Conservation (phyloP, 2,329 filamentous ascomycete genomes). For the Pezicula radicicola region DNA sequence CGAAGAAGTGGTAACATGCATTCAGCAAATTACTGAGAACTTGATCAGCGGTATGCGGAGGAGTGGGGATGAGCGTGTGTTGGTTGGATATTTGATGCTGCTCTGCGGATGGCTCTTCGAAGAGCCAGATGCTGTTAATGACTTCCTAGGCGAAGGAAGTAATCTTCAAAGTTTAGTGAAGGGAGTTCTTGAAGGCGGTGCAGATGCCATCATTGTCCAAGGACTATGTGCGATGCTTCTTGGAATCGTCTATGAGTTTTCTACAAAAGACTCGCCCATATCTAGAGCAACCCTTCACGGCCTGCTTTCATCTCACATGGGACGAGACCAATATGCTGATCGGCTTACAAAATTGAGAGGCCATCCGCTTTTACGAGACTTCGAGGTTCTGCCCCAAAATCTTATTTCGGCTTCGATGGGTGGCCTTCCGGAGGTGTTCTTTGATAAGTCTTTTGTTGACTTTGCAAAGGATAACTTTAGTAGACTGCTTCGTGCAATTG, state of each 20-base stretch:
- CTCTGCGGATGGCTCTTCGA: constrained; percentile 90
- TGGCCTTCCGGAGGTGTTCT: constrained; percentile 75
- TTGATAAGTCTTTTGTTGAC: constrained; percentile 83
- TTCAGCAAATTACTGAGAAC: constrained; percentile 84
- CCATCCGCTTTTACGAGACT: constrained; percentile 79
- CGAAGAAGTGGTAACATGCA: constrained; percentile 92
- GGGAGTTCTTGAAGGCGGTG: constrained; percentile 55
- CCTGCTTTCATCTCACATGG: constrained; percentile 72
- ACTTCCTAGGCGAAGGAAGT: constrained; percentile 88
- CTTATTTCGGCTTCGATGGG: constrained; percentile 47
- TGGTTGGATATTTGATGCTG: constrained; percentile 85
- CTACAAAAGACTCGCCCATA: constrained; percentile 93
- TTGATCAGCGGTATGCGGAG: constrained; percentile 77
- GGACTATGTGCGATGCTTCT: constrained; percentile 83
- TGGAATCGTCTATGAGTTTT: constrained; percentile 93
- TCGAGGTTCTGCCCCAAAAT: constrained; percentile 79
- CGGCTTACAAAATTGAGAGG: constrained; percentile 74
- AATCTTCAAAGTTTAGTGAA: constrained; percentile 86
- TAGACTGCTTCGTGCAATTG: constrained; percentile 77
- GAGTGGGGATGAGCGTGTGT: constrained; percentile 73
- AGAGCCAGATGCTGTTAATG: constrained; percentile 85
- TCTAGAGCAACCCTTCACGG: constrained; percentile 77
- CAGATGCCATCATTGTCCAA: constrained; percentile 66
- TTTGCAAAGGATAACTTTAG: constrained; percentile 97
- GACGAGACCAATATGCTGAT: constrained; percentile 84